These are phyloP conservation scores for Peniophora sp. DNA, from an alignment of 1,284 basidiomycete genomes.

Conservation along the genomic window DNA sequence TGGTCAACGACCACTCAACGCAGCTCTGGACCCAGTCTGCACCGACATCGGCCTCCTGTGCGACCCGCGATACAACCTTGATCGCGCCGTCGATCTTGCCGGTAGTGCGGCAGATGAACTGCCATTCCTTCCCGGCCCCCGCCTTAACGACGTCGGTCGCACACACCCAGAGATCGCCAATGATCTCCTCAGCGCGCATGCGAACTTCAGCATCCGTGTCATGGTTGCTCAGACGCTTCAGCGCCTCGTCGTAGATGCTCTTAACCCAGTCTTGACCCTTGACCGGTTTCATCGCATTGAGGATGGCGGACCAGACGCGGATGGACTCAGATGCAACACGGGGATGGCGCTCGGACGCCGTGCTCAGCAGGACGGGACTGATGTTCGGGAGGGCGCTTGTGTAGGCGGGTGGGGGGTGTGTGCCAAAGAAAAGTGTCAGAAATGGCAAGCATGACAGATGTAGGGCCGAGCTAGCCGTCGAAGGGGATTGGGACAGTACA, in stretches of 20 bases:
- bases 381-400: conserved; percentile 53
- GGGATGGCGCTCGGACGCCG: conserved; percentile 67
- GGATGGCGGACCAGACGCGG: conserved; percentile 64
- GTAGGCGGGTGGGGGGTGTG: conserved; percentile 69
- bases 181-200: conserved; percentile 71
- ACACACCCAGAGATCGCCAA: conserved; percentile 83
- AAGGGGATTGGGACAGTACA: conserved; percentile 55
- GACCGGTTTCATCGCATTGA: conserved; percentile 56
- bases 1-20: conserved; percentile 68
- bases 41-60: conserved; percentile 54
- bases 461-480: conserved; percentile 64
- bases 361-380: conserved; percentile 67
- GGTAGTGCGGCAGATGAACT: conserved; percentile 70
- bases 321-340: conserved; percentile 80
- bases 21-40: conserved; percentile 78
- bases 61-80: conserved; percentile 65
- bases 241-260: conserved; percentile 67
- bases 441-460: conserved; percentile 81
- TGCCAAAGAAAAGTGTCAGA: conserved; percentile 76
- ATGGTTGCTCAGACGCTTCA: conserved; percentile 63
- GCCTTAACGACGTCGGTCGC: conserved; percentile 65
- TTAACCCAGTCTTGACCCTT: conserved; percentile 57
- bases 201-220: conserved; percentile 92
- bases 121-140: conserved; percentile 70
- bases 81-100: conserved; percentile 70